phyloP scores from a whole-genome alignment of 148 eudicot genomes.

The Spergularia bocconei region DNA sequence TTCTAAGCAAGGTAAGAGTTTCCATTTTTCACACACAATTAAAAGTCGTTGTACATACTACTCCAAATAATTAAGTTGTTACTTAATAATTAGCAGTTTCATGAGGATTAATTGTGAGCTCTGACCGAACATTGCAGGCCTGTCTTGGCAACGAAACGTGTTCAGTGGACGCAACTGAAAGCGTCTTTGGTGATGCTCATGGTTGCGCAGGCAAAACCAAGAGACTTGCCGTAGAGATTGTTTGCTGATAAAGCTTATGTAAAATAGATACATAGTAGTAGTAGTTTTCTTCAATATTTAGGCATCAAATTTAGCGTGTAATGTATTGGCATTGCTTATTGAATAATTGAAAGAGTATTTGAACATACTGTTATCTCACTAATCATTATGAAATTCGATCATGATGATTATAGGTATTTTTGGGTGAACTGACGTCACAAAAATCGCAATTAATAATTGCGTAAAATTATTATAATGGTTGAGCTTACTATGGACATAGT shows the following conservation, averaged over 20 bases:
- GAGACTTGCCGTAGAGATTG: slow-evolving; percentile 48
- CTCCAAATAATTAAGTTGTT: no score
- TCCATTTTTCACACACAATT: background rate
- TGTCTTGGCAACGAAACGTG: slow-evolving; percentile 52
- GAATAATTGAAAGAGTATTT: no score
- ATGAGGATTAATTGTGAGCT: background rate
- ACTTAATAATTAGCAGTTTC: background rate
- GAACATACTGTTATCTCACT: no score
- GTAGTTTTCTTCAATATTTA: background rate
- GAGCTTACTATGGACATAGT: no score
- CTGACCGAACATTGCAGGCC: slow-evolving; percentile 21
- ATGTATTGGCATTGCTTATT: no score
- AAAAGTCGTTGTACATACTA: no score
- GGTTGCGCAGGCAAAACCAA: slow-evolving; percentile 25
- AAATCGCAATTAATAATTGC: no score
- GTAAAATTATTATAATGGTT: no score
- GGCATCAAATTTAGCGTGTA: background rate
- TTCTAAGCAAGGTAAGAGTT: slow-evolving; percentile 33
- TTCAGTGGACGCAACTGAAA: slow-evolving; percentile 30
- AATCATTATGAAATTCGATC: no score
- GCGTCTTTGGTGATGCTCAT: slow-evolving; percentile 34
- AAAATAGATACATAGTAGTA: background rate
- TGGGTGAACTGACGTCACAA: no score
- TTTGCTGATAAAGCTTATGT: slow-evolving; percentile 24
- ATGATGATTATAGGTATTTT: no score